Conservation (phyloP, 2,329 filamentous ascomycete species). For the Hypoxylon sp. region DNA sequence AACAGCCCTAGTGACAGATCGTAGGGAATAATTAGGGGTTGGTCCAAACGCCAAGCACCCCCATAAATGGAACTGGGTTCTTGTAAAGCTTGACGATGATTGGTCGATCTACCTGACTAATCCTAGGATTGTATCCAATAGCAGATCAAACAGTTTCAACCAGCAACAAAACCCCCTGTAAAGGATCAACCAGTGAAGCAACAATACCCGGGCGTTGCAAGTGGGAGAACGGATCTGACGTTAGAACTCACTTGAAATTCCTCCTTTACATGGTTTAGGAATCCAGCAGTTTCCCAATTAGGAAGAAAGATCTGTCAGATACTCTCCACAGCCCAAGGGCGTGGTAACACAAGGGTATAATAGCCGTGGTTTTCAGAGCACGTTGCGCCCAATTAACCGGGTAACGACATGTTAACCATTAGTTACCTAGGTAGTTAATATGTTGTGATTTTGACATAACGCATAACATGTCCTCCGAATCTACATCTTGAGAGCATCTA, state of each 20-base stretch:
- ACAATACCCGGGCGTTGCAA: conserved; percentile 14
- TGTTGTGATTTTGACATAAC: neutral
- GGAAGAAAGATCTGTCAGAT: conserved; percentile 31
- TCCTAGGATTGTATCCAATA: conserved; percentile 12
- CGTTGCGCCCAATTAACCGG: conserved; percentile 3
- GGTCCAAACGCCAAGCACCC: conserved; percentile 4
- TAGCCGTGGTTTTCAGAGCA: conserved; percentile 9
- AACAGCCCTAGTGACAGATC: conserved; percentile 10
- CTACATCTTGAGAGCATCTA: too few species aligned
- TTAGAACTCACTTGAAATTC: neutral
- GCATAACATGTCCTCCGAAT: neutral
- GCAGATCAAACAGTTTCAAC: conserved; percentile 22
- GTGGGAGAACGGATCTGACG: conserved; percentile 6
- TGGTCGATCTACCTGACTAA: neutral
- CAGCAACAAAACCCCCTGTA: conserved; percentile 9
- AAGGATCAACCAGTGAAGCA: conserved; percentile 30
- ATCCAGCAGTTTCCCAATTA: conserved; percentile 31
- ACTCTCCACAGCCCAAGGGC: neutral
- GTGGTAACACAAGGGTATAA: neutral
- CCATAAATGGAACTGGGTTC: neutral
- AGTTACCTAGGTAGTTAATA: conserved; percentile 26
- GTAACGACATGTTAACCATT: neutral
- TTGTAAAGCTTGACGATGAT: conserved; percentile 9
- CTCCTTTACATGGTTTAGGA: conserved; percentile 22
- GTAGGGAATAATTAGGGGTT: conserved; percentile 2